Conservation (phyloP, 2,329 filamentous ascomycete species). For the Arthroderma uncinatum region DNA sequence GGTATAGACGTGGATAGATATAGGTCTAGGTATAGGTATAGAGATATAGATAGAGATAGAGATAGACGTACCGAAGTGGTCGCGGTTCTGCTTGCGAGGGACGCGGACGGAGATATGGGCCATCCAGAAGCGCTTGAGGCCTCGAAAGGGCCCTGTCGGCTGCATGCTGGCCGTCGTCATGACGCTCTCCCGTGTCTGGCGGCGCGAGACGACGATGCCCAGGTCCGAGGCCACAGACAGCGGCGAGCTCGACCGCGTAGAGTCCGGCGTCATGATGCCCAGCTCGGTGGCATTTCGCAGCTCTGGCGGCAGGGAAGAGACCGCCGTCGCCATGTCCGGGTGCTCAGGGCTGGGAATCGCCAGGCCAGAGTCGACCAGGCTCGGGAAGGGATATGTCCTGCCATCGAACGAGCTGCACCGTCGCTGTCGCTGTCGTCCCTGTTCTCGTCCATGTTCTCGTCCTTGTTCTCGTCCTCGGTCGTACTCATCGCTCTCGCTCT, state of each 20-base stretch:
- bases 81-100: slow-evolving; percentile 31
- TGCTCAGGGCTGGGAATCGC: neutral
- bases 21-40: neutral
- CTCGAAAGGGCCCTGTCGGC: slow-evolving; percentile 45
- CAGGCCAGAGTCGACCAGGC: neutral
- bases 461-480: neutral
- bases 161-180: slow-evolving; percentile 5
- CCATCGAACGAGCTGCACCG: neutral
- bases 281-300: neutral
- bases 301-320: neutral
- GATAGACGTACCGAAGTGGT: slow-evolving; percentile 29
- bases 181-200: slow-evolving; percentile 9
- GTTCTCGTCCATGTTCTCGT: neutral
- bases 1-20: neutral
- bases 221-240: slow-evolving; percentile 14
- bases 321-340: neutral
- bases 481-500: neutral
- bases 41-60: slow-evolving; percentile 7
- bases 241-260: slow-evolving; percentile 9
- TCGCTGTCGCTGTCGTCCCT: neutral
- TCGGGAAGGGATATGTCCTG: neutral
- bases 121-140: slow-evolving; percentile 70
- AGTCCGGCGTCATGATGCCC: slow-evolving; percentile 6
- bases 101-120: slow-evolving; percentile 39
- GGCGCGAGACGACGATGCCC: slow-evolving; percentile 10